Conservation (phyloP, 306 rosid species). For the Neltuma alba region DNA sequence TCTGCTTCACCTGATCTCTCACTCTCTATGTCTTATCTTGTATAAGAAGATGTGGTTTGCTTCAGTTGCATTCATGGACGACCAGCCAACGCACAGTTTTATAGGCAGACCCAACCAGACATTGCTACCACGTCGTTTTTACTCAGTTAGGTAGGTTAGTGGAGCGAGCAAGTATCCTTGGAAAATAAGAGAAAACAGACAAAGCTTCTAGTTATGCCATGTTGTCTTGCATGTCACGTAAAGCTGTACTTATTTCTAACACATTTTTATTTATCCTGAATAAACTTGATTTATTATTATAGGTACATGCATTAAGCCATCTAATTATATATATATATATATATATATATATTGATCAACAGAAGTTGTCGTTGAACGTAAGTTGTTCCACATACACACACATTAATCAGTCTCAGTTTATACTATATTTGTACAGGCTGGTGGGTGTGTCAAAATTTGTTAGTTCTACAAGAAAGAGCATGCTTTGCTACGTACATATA, state of each 20-base stretch:
- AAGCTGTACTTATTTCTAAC: slow-evolving; percentile 41
- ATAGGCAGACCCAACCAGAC: slow-evolving; percentile 44
- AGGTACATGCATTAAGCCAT: too few relatives aligned
- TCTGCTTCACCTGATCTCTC: not conserved
- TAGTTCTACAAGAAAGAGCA: not conserved
- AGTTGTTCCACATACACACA: too few relatives aligned
- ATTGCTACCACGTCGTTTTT: slow-evolving; percentile 80
- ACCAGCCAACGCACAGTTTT: slow-evolving; percentile 58
- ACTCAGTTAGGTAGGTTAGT: slow-evolving; percentile 61
- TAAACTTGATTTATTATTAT: not conserved
- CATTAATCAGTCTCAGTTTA: not conserved
- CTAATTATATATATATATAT: too few relatives aligned
- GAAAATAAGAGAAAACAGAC: slow-evolving; percentile 41
- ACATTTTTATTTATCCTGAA: not conserved
- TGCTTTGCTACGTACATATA: not conserved
- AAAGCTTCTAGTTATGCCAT: not conserved
- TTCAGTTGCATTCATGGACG: slow-evolving; percentile 44
- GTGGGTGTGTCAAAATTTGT: not conserved
- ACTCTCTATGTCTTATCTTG: not conserved
- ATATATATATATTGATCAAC: too few relatives aligned
- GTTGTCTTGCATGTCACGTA: slow-evolving; percentile 74
- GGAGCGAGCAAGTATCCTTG: slow-evolving; percentile 49
- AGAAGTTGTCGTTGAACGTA: not conserved
- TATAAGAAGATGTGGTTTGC: slow-evolving; percentile 26
- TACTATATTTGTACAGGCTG: too few relatives aligned